Evolutionary conservation across 2,329 filamentous ascomycete genomes (phyloP), one percentile per base, ranked within the genome.

Genomic region (Monosporascus sp.): DNA sequence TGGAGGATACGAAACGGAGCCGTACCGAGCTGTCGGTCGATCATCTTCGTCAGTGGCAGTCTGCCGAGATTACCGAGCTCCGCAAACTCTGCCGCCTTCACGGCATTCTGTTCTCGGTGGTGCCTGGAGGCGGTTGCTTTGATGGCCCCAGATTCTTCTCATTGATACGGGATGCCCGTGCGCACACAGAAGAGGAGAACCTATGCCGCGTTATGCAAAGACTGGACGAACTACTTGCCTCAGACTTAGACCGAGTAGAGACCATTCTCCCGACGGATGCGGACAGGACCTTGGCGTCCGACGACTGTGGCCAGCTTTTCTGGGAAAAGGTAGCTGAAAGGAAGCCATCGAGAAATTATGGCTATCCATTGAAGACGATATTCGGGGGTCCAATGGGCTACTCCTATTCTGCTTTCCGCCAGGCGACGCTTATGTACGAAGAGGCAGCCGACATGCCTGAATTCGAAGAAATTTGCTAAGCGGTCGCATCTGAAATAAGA

Each of bases 231-330:
- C 55, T 68, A 7, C 18, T 79, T 8, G 37, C 50, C 5, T 15
- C 37, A 3, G 41, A 51, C 7, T 18, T 44, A 11, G 54, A 51
- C 7, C 41, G 58, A 2, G 49, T 74, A 8, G 59, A 78, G 45
- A 80, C 72, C 0, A 65, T 81, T 46, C 49, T 87, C 17, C 74
- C 85, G 0, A 47, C 87, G 2, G 84, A 87, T 55, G 83, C 68
- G 0, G 82, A 87, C 63, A 78, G 68, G 56, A 87, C 82, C 0
- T 63, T 88, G 51, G 65, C 74, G 5, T 52, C 74, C 1, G 57
- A 74, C 14, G 82, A 86, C 55, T 77, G 76, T 5, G 76, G 78
- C 0, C 51, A 70, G 18, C 61, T 38, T 7, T 15, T 56, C 52
- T 5, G 45, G 61, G 35, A 18, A 24, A 15, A 37, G 8, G 22